Percentiles rank a stretch among this genome's conserved stretches.
Conservation (phyloP, 1,139 yeast genomes). For the Diutina siamensis region DNA sequence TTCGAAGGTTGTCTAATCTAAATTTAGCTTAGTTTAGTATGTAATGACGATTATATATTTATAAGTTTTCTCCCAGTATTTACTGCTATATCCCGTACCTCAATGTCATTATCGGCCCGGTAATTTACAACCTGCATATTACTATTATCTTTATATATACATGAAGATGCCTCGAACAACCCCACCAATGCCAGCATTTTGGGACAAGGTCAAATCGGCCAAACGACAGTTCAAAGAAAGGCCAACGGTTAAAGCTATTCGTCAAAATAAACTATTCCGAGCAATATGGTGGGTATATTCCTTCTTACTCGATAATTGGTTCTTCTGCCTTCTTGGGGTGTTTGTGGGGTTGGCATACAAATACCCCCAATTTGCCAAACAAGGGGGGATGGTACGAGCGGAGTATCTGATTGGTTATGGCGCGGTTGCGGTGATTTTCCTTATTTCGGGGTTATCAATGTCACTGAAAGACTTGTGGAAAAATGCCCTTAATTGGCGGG, state of each 20-base stretch:
- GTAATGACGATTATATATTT: too few species aligned
- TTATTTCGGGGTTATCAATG: slow-evolving; percentile 73
- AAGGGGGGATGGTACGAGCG: slow-evolving; percentile 65
- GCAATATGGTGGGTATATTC: slow-evolving; percentile 2
- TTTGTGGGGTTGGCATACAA: slow-evolving; percentile 66
- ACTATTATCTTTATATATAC: neutral
- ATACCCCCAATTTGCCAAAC: slow-evolving; percentile 74
- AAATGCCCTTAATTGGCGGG: slow-evolving; percentile 68
- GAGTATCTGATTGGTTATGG: slow-evolving; percentile 74
- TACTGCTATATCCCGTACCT: neutral
- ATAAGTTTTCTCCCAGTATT: too few species aligned
- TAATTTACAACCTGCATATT: neutral
- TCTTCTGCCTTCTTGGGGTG: slow-evolving; percentile 57
- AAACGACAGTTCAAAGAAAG: neutral
- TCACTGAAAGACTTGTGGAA: slow-evolving; percentile 44
- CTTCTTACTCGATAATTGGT: slow-evolving; percentile 48
- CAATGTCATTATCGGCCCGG: neutral
- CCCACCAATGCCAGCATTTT: neutral
- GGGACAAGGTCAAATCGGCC: neutral
- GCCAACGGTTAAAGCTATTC: neutral
- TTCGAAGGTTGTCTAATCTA: too few species aligned
- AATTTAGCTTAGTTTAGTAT: too few species aligned
- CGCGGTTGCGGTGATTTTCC: slow-evolving; percentile 76
- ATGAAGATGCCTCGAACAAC: neutral
- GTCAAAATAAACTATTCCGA: neutral